Evolutionary conservation across 2,329 filamentous ascomycete genomes (phyloP).

Genomic region (Emericellopsis cladophorae): DNA sequence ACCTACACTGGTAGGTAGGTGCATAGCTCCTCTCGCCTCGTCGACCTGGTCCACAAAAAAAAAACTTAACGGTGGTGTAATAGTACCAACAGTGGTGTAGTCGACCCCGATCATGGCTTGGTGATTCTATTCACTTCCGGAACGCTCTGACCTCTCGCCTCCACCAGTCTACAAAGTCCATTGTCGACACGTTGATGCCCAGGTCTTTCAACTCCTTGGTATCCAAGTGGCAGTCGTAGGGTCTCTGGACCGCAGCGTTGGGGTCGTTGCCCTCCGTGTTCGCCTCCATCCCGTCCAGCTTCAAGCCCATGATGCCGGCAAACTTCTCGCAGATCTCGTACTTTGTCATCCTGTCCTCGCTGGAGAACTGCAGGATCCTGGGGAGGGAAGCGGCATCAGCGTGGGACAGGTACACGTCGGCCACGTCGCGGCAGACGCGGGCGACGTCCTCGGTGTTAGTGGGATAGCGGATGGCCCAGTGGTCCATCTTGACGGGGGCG

Average conservation of each 20-base stretch:
- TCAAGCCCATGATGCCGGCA: constrained; percentile 66
- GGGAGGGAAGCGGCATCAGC: constrained; percentile 43
- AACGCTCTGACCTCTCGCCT: constrained; percentile 48
- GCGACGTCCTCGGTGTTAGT: constrained; percentile 84
- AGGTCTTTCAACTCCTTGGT: constrained; percentile 60
- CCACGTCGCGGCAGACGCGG: constrained; percentile 66
- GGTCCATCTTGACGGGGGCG: constrained; percentile 62
- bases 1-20: too few species aligned
- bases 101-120: too few species aligned
- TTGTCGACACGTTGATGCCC: constrained; percentile 61
- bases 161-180: constrained; percentile 77
- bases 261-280: constrained; percentile 63
- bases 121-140: constrained; percentile 24
- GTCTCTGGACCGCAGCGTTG: constrained; percentile 59
- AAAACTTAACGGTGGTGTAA: too few species aligned
- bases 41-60: too few species aligned
- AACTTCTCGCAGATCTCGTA: constrained; percentile 76
- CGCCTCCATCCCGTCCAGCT: constrained; percentile 53
- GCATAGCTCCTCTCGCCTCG: too few species aligned
- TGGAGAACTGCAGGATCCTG: constrained; percentile 68
- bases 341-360: constrained; percentile 78
- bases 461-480: constrained; percentile 74
- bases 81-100: too few species aligned
- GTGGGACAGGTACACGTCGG: constrained; percentile 50
- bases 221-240: constrained; percentile 80